These are phyloP conservation scores for Fagopyrum tataricum DNA, from an alignment of 148 eudicot species.

Conservation along the genomic window DNA sequence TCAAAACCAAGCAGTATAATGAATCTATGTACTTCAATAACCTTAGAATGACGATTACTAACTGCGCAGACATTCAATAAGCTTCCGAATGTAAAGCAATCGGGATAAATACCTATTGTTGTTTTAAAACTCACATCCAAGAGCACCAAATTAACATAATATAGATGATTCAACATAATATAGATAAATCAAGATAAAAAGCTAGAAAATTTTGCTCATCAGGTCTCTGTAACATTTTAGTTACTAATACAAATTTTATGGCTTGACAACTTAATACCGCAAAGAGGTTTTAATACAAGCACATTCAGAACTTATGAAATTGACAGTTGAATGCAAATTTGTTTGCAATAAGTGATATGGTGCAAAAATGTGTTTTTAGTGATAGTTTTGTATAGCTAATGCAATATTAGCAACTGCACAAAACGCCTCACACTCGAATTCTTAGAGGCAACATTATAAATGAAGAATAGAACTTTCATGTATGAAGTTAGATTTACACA, in stretches of 20 bases:
- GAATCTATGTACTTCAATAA: constrained; percentile 23
- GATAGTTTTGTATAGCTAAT: too few relatives aligned
- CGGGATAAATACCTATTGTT: constrained; percentile 27
- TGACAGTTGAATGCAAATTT: too few relatives aligned
- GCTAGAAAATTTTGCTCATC: background rate
- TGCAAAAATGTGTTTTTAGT: too few relatives aligned
- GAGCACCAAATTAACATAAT: background rate
- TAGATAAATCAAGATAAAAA: background rate
- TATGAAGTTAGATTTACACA: background rate
- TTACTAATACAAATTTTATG: background rate
- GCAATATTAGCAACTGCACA: background rate
- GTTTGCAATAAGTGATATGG: too few relatives aligned
- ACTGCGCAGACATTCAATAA: constrained; percentile 24
- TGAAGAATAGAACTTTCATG: background rate
- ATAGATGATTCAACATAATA: background rate
- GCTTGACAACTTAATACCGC: background rate
- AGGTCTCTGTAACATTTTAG: background rate
- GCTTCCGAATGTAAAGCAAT: constrained; percentile 35
- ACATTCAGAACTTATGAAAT: background rate
- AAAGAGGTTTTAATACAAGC: background rate
- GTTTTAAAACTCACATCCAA: background rate
- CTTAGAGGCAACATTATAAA: background rate
- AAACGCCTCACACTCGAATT: background rate
- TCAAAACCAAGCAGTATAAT: constrained; percentile 27
- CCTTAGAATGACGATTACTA: constrained; percentile 13